Evolutionary conservation across 1,284 basidiomycete species (phyloP).

Genomic region (Cystobasidium slooffiae): DNA sequence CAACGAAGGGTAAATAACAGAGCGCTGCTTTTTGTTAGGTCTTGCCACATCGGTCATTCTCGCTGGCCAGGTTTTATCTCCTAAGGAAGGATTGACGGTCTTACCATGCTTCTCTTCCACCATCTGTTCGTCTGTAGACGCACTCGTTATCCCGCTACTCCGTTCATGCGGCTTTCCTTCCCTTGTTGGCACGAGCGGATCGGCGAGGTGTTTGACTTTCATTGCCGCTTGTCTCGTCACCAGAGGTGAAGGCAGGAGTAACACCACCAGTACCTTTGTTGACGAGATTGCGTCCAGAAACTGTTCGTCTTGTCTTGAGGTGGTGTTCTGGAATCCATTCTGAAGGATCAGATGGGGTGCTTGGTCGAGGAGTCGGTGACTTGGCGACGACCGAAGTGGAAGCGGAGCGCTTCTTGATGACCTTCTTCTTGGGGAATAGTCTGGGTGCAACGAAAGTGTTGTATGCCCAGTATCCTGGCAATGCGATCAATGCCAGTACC

Average conservation of each 20-base stretch:
- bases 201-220: slow-evolving; percentile 37
- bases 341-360: slow-evolving; percentile 22
- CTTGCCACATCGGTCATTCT: background rate
- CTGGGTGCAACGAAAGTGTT: slow-evolving; percentile 43
- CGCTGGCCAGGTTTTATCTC: background rate
- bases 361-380: slow-evolving; percentile 23
- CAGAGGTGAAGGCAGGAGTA: slow-evolving; percentile 33
- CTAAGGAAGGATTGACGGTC: background rate
- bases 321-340: slow-evolving; percentile 51
- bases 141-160: background rate
- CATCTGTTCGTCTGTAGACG: background rate
- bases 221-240: slow-evolving; percentile 35
- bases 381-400: slow-evolving; percentile 24
- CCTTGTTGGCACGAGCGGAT: slow-evolving; percentile 38
- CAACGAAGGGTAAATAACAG: slow-evolving; percentile 2
- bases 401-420: slow-evolving; percentile 18
- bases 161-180: slow-evolving; percentile 26
- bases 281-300: slow-evolving; percentile 38
- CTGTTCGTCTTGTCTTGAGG: slow-evolving; percentile 39
- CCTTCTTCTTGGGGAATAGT: slow-evolving; percentile 20
- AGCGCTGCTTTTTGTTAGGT: background rate
- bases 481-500: slow-evolving; percentile 38
- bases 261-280: slow-evolving; percentile 37
- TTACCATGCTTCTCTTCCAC: background rate
- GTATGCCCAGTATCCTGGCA: slow-evolving; percentile 47